Conservation (phyloP, 2,329 filamentous ascomycete species). For the Calonectria multiphialidica region DNA sequence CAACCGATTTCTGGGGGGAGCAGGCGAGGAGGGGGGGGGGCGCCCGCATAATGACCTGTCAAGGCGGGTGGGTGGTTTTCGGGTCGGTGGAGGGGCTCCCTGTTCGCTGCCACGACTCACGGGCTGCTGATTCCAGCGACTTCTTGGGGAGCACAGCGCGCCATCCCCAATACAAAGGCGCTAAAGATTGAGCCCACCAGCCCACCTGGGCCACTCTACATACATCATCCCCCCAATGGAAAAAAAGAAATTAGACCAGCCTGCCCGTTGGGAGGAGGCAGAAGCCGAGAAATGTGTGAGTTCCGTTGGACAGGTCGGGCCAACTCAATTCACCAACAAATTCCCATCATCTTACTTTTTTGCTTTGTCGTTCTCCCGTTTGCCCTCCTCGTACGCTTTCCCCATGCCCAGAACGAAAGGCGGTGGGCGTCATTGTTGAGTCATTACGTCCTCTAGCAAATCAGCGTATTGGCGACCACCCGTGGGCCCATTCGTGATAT, state of each 20-base stretch:
- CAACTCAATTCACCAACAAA: conserved; percentile 4
- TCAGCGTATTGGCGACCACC: conserved; percentile 11
- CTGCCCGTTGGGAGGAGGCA: not conserved
- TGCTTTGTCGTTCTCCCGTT: not conserved
- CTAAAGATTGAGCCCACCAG: conserved; percentile 8
- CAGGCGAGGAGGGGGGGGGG: conserved; percentile 4
- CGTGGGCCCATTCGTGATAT: conserved; percentile 31
- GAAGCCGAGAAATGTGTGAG: not conserved
- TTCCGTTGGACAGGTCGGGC: not conserved
- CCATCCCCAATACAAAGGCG: conserved; percentile 16
- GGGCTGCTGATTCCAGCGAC: not conserved
- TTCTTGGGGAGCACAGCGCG: conserved; percentile 4
- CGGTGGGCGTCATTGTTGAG: conserved; percentile 15
- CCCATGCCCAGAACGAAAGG: not conserved
- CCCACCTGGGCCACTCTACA: not conserved
- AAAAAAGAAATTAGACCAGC: not conserved
- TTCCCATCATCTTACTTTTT: not conserved
- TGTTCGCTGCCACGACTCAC: not conserved
- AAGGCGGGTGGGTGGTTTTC: conserved; percentile 16
- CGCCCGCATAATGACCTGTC: conserved; percentile 21
- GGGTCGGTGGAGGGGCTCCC: conserved; percentile 21
- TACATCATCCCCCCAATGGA: not conserved
- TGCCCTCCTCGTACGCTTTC: not conserved
- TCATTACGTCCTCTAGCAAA: conserved; percentile 4
- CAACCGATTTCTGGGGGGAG: conserved; percentile 12